Evolutionary conservation across 1,284 basidiomycete species (phyloP).

Genomic region (Xerocomus amazonicus): DNA sequence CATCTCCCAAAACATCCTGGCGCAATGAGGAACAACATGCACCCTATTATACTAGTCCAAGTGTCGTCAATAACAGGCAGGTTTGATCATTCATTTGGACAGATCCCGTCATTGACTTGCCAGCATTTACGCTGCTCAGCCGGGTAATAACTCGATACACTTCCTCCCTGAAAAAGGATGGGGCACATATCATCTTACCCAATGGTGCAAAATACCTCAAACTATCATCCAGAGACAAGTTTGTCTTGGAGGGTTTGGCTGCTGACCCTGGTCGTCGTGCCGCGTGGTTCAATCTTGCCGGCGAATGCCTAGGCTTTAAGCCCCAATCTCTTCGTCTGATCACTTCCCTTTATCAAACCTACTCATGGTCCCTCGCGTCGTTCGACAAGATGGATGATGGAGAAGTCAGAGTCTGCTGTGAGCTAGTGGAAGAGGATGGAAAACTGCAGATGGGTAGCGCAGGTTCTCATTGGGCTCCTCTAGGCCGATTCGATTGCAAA

Average conservation of each 20-base stretch:
- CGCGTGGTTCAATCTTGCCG: not conserved
- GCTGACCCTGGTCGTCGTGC: not conserved
- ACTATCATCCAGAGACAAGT: not conserved
- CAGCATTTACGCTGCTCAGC: not conserved
- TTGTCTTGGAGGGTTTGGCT: not conserved
- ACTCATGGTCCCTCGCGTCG: not conserved
- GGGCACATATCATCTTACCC: not conserved
- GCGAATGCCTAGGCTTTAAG: not conserved
- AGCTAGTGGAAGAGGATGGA: not conserved
- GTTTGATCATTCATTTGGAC: not conserved
- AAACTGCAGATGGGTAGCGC: not conserved
- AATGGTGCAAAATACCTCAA: not conserved
- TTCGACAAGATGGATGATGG: not conserved
- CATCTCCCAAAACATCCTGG: not conserved
- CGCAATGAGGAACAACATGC: not conserved
- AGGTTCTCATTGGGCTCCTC: not conserved
- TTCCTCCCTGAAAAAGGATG: not conserved
- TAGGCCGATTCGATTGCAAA: not conserved
- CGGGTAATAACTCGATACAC: not conserved
- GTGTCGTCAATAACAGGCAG: not conserved
- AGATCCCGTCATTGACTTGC: not conserved
- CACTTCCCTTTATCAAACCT: not conserved
- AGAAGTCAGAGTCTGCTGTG: not conserved
- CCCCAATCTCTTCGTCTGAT: not conserved
- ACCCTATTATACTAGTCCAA: not conserved